These are phyloP conservation scores for Chytriomyces sp. DNA, from an alignment of 192 early-diverging fungal species.

Conservation along the genomic window DNA sequence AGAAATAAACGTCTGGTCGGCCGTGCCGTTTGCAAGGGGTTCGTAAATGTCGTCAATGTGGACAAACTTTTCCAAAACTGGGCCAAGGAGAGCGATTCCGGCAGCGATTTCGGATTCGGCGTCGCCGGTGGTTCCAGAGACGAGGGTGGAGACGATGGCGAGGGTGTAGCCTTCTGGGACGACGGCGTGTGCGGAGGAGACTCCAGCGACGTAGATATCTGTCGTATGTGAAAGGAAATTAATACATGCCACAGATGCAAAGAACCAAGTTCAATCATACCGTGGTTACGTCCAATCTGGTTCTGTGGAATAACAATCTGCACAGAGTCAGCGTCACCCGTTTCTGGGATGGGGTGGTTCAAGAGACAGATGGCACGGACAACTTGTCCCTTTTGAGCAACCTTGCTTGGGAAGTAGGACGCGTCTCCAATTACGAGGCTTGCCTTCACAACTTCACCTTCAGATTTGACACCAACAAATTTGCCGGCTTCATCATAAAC, in stretches of 20 bases:
- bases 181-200: constrained; percentile 88
- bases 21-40: constrained; percentile 80
- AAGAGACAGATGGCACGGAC: constrained; percentile 96
- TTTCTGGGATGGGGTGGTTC: constrained; percentile 87
- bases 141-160: constrained; percentile 94
- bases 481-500: constrained; percentile 79
- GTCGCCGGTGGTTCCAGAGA: constrained; percentile 80
- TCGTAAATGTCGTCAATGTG: constrained; percentile 83
- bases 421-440: constrained; percentile 95
- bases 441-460: constrained; percentile 78
- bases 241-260: background rate
- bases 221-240: background rate
- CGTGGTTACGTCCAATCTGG: constrained; percentile 86
- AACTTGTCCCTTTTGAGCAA: constrained; percentile 82
- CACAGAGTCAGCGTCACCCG: constrained; percentile 82
- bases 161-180: constrained; percentile 84
- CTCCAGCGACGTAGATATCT: constrained; percentile 95
- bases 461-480: constrained; percentile 87
- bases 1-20: constrained; percentile 86
- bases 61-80: constrained; percentile 91
- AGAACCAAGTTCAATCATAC: constrained; percentile 33
- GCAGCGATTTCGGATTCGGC: constrained; percentile 89
- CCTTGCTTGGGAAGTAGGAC: constrained; percentile 83
- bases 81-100: constrained; percentile 86
- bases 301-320: constrained; percentile 99